Evolutionary conservation across 768 basidiomycete genomes (phyloP), one percentile per base, ranked within the genome.

Genomic region (Pleurotus citrinopileatus): DNA sequence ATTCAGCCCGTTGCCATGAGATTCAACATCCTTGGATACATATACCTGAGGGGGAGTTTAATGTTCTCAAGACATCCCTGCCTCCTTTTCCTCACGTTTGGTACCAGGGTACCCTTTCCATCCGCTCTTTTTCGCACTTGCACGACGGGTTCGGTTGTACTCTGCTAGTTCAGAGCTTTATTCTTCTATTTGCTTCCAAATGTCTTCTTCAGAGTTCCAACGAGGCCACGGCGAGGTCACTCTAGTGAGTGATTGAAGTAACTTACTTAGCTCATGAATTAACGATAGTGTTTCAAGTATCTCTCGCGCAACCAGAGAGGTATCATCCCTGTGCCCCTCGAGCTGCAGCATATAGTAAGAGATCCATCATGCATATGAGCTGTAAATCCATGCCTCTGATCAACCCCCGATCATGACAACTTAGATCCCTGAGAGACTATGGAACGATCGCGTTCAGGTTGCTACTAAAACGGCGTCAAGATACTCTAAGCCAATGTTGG

Each of bases 401-500:
- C 26, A 28, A 19, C 43, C 34, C 44, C 9, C 15, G 32, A 46
- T 27, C 40, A 22, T 27, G 20, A 17, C 17, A 4, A 22, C 32
- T 20, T 42, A 81, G 76, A 66, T 81, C 54, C 61, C 72, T 4
- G 65, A 68, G 3, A 74, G 75, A 45, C 67, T 66, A 4, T 82
- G 81, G 81, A 68, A 65, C 28, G 59, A 60, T 7, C 73, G 81
- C 26, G 53, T 80, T 28, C 65, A 70, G 25, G 60, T 66, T 8
- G 68, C 81, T 38, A 62, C 66, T 4, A 60, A 60, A 17, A 56
- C 73, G 25, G 69, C 71, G 13, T 67, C 69, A 10, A 71, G 67
- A 4, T 80, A 74, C 59, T 67, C 72, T 58, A 73, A 74, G 46
- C 77, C 76, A 4, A 54, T 62, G 12, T 65, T 83, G 54, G 81